These are phyloP conservation scores for Plasmodium knowlesi DNA, from an alignment of 169 alveolate species.

Conservation along the genomic window DNA sequence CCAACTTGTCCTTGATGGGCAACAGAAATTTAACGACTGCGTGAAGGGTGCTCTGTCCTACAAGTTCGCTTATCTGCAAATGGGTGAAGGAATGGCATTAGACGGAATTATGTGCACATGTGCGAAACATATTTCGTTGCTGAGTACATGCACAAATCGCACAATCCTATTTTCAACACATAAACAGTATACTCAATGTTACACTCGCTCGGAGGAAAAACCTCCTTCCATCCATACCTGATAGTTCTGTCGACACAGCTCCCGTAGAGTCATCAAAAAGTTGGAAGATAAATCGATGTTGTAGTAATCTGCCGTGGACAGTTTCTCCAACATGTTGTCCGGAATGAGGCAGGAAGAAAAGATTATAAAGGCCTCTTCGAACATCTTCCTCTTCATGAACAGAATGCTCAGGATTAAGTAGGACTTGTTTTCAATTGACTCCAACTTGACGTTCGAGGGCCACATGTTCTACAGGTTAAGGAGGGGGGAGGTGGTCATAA, in stretches of 20 bases:
- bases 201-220: background rate
- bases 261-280: constrained; percentile 62
- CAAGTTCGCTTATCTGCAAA: constrained; percentile 67
- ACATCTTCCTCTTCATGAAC: constrained; percentile 74
- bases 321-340: constrained; percentile 64
- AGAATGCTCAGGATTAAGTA: constrained; percentile 40
- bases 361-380: constrained; percentile 72
- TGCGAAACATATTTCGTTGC: background rate
- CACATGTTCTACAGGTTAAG: constrained; percentile 71
- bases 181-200: background rate
- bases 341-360: constrained; percentile 52
- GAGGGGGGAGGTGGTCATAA: background rate
- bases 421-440: constrained; percentile 60
- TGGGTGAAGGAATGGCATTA: background rate
- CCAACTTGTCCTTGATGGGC: constrained; percentile 72
- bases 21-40: constrained; percentile 49
- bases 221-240: constrained; percentile 5
- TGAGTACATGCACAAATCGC: background rate
- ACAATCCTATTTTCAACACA: background rate
- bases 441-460: constrained; percentile 74
- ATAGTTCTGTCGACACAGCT: constrained; percentile 53
- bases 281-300: constrained; percentile 61
- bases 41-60: constrained; percentile 17
- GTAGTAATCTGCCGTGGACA: constrained; percentile 65
- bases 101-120: background rate